These are phyloP conservation scores for Acer negundo DNA, from an alignment of 345 rosid genomes.

Conservation along the genomic window DNA sequence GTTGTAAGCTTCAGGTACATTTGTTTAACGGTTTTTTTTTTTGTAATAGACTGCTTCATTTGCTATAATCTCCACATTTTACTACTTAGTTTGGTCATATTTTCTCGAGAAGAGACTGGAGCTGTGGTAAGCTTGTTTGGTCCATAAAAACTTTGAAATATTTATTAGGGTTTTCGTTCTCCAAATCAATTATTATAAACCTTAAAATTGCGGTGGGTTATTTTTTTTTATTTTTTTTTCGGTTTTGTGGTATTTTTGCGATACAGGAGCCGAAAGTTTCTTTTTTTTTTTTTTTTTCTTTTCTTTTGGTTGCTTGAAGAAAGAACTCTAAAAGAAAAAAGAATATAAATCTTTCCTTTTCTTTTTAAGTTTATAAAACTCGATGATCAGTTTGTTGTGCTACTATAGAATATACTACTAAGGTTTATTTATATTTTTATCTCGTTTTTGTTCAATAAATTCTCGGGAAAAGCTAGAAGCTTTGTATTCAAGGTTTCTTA, in stretches of 20 bases:
- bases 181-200: not conserved
- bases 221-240: not conserved
- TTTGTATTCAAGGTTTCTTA: not conserved
- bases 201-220: not conserved
- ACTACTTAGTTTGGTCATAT: not conserved
- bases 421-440: too few relatives aligned
- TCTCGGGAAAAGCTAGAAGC: too few relatives aligned
- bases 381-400: not conserved
- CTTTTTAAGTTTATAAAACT: not conserved
- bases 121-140: not conserved
- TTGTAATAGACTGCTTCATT: not conserved
- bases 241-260: not conserved
- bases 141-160: not conserved
- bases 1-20: not conserved
- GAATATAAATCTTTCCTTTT: not conserved
- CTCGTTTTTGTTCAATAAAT: not conserved
- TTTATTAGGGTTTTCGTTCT: not conserved
- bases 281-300: not conserved
- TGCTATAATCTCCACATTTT: not conserved
- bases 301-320: not conserved
- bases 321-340: not conserved
- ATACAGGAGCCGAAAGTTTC: not conserved
- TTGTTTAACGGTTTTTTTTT: not conserved
- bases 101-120: not conserved
- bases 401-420: too few relatives aligned